Evolutionary conservation across 768 basidiomycete species (phyloP), one percentile per base, ranked within the genome.

Genomic region (Mycena maculata): DNA sequence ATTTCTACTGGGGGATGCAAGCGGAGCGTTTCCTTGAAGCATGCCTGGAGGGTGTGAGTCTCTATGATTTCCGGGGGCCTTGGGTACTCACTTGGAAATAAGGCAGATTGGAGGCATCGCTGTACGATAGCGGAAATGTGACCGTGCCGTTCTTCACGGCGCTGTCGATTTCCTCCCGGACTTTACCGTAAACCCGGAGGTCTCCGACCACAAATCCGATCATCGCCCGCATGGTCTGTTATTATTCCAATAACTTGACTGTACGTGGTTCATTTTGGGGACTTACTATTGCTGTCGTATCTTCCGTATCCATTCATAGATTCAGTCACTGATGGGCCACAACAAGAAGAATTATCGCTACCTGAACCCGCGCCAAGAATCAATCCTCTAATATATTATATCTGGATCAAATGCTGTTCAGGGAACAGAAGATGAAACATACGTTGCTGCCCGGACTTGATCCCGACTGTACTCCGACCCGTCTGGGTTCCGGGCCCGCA

Each of bases 231-330:
- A 65, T 65, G 2, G 52, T 65, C 64, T 65, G 42, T 23, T 20
- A 16, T 31, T 6, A 12, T 33, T 59, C 18, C 27, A 10, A 16
- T 1, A n/a, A 16, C n/a, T 13, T 38, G 39, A 18, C n/a, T n/a
- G 12, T 6, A 10, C n/a, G n/a, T n/a, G 9, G 22, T 30, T 11
- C 22, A 0, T 9, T 12, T 45, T 41, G 16, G 48, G 20, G 30
- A 15, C 64, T 60, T 45, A 65, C 64, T n/a, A 60, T 65, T 3
- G 58, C 57, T 16, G 64, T 65, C 27, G 64, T 65, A 30, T 60
- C 64, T 65, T n/a, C n/a, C n/a, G n/a, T n/a, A n/a, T n/a, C n/a
- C n/a, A n/a, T n/a, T n/a, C n/a, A n/a, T n/a, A n/a, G n/a, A n/a
- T n/a, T n/a, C n/a, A n/a, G n/a, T n/a, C n/a, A n/a, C n/a, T n/a